Base-by-base conservation (phyloP, 2,329 filamentous ascomycete genomes). In the Aspergillus versicolor region DNA sequence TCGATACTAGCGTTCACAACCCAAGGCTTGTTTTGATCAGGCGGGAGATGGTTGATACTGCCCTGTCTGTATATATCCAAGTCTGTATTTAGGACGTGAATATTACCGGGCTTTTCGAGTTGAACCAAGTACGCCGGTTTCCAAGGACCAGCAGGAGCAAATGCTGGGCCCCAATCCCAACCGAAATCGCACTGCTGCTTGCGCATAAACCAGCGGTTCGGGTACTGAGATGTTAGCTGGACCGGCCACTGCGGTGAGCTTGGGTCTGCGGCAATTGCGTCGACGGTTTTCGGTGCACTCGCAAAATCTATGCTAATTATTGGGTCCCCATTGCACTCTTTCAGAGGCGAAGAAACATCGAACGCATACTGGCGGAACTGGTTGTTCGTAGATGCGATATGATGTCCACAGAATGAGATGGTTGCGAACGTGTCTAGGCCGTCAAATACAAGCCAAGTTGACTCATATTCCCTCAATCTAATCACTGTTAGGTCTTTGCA, bases 181-280 rank as follows among this genome's bases (percentile, higher is more conserved):
- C 85, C 85, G 67, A 87, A 87, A 66, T 87, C 84, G 7, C 77
- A 82, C 66, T 87, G 82, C 64, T 86, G 80, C 65, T 87, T 86
- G 30, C 84, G 77, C 37, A 86, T 81, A 59, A 82, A 85, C 66
- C 80, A 78, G 6, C 81, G 75, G 56, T 84, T 81, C 0, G 74
- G 67, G 48, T 83, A 84, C 59, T 85, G 82, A 56, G 78, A 84
- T 0, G 75, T 47, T 15, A 74, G 69, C 61, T 84, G 75, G 3
- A 84, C 75, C 0, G 83, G 82, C 81, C 82, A 85, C 41, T 74
- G 78, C 75, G 40, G 6, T 59, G 81, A 77, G 3, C 75, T 77
- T 0, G 81, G 79, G 61, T 80, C 68, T 17, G 74, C 70, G 4
- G 82, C 81, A 59, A 85, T 84, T 6, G 73, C 72, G 62, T 81